A percentile compares a stretch with the other conserved stretches of the same genome.
Conservation (phyloP, 305 asterid genomes). For the Plantago coronopus region DNA sequence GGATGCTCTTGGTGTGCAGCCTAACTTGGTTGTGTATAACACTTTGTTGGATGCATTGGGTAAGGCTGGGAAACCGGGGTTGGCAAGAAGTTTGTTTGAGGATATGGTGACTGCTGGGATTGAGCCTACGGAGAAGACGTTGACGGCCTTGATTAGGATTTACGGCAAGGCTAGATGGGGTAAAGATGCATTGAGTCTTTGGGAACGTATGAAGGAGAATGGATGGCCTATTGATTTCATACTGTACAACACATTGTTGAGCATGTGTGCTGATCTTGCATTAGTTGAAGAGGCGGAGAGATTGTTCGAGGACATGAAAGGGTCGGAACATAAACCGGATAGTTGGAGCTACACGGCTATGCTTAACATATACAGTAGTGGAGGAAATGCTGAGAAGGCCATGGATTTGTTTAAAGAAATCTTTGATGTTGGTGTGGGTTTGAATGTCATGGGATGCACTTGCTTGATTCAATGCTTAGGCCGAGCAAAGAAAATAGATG, state of each 20-base stretch:
- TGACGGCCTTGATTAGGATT: slow-evolving; percentile 79
- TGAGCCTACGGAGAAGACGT: slow-evolving; percentile 66
- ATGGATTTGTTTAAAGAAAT: slow-evolving; percentile 75
- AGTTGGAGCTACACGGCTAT: slow-evolving; percentile 87
- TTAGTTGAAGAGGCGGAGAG: slow-evolving; percentile 78
- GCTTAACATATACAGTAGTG: slow-evolving; percentile 85
- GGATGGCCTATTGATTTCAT: slow-evolving; percentile 92
- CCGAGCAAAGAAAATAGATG: slow-evolving; percentile 63
- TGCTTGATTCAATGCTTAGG: slow-evolving; percentile 89
- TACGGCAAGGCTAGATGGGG: slow-evolving; percentile 96
- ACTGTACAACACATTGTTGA: slow-evolving; percentile 72
- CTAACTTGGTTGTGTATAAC: slow-evolving; percentile 80
- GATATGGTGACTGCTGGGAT: slow-evolving; percentile 82
- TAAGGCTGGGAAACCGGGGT: slow-evolving; percentile 82
- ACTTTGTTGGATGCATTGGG: slow-evolving; percentile 86
- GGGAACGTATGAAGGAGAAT: slow-evolving; percentile 77
- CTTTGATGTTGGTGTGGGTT: slow-evolving; percentile 43
- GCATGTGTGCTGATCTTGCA: slow-evolving; percentile 97
- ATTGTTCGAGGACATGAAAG: slow-evolving; percentile 74
- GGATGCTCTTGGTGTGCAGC: slow-evolving; percentile 69
- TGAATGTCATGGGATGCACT: slow-evolving; percentile 94
- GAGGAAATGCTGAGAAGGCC: slow-evolving; percentile 71
- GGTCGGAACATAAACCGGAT: slow-evolving; percentile 59
- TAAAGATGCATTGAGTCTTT: slow-evolving; percentile 71
- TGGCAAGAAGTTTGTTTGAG: slow-evolving; percentile 79